Evolutionary conservation across 805 yeast genomes (phyloP).

Genomic region (Tetrapisispora namnaoensis): DNA sequence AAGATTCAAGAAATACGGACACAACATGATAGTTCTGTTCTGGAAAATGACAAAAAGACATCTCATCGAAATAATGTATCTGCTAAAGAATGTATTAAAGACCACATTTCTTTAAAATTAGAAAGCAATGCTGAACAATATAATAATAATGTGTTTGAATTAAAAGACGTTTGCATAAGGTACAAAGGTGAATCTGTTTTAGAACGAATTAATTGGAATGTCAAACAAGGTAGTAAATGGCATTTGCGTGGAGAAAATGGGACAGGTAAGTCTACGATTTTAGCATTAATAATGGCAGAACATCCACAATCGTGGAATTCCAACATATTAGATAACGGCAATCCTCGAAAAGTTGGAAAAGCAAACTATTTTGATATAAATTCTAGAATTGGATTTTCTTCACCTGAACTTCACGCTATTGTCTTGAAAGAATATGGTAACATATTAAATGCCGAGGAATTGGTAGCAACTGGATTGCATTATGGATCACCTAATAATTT

Average conservation of each 20-base stretch:
- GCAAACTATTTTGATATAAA: constrained; percentile 73
- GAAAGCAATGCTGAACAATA: not conserved
- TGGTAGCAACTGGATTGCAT: constrained; percentile 63
- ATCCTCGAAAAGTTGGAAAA: constrained; percentile 60
- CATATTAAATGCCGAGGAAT: constrained; percentile 40
- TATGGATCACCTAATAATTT: constrained; percentile 47
- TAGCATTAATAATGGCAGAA: constrained; percentile 81
- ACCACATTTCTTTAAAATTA: constrained; percentile 10
- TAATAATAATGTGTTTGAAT: constrained; percentile 32
- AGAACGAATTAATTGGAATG: constrained; percentile 52
- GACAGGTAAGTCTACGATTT: constrained; percentile 81
- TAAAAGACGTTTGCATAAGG: constrained; percentile 52
- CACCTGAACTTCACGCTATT: constrained; percentile 90
- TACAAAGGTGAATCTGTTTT: constrained; percentile 58
- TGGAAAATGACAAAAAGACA: not conserved
- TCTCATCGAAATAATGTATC: not conserved
- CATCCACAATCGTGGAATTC: constrained; percentile 95
- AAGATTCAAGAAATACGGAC: constrained; percentile 16
- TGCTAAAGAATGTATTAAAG: constrained; percentile 15
- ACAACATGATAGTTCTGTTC: constrained; percentile 1
- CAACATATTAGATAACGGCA: constrained; percentile 52
- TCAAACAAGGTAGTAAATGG: constrained; percentile 71
- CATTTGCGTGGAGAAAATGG: constrained; percentile 87
- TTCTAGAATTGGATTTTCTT: constrained; percentile 68
- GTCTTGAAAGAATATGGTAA: constrained; percentile 42